phyloP scores from a whole-genome alignment of 2,329 filamentous ascomycete species.

The Cryphonectria parasitica region DNA sequence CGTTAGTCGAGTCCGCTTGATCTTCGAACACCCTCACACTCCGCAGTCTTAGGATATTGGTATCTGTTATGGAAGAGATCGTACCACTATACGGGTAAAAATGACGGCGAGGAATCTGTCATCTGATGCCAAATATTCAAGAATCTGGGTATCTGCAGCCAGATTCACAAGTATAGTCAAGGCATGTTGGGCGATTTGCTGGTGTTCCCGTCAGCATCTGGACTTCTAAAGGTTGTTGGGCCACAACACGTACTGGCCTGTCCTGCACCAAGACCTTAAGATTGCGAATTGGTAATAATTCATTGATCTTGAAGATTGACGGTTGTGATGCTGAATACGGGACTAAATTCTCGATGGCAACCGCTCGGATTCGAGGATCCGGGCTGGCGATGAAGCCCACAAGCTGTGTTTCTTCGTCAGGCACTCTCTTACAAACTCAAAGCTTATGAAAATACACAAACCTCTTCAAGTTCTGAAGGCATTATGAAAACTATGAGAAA shows the following conservation, averaged over 20 bases:
- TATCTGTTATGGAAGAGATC: conserved; percentile 38
- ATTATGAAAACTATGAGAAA: conserved; percentile 49
- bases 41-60: conserved; percentile 16
- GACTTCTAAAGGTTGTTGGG: neutral
- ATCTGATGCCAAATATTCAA: conserved; percentile 74
- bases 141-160: conserved; percentile 74
- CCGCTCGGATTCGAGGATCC: conserved; percentile 85
- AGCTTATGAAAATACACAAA: conserved; percentile 41
- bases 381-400: conserved; percentile 93
- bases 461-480: conserved; percentile 78
- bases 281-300: conserved; percentile 79
- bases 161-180: conserved; percentile 89
- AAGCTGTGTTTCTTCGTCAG: conserved; percentile 56
- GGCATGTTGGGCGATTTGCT: conserved; percentile 92
- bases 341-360: conserved; percentile 84
- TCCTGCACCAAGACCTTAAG: conserved; percentile 86
- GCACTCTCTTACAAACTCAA: neutral
- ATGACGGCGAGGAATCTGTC: conserved; percentile 79
- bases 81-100: conserved; percentile 73
- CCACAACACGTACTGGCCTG: conserved; percentile 64
- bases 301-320: conserved; percentile 79
- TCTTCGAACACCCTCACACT: neutral
- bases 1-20: conserved; percentile 28
- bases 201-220: conserved; percentile 15
- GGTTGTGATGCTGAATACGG: conserved; percentile 78